Base-by-base conservation (phyloP, 2,329 filamentous ascomycete species). In the Nothomitra cinnamomea region DNA sequence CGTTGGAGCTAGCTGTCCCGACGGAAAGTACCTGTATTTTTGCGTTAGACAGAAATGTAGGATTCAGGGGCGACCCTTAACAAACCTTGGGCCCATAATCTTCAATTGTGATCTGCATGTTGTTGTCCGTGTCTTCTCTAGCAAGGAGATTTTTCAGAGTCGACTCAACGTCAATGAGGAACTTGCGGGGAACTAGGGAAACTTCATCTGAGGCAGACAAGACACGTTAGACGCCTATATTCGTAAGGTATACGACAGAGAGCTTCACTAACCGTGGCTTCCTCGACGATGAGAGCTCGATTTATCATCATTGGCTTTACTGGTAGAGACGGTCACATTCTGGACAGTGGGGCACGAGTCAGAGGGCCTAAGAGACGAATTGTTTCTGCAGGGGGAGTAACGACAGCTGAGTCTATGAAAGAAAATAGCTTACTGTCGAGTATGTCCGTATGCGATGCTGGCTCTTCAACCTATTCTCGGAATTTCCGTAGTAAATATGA, bases 41-140 rank as follows among this genome's bases (percentile, higher is more conserved):
- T 38, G 50, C 58, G 21, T 54, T 22, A 32, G 41, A 38, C 19
- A 22, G 47, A 15, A 15, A 25, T 36, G 8, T 24, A 32, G 15
- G 25, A n/a, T 3, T 36, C 24, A 19, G 55, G 6, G 28, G 28
- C 28, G 10, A 38, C 38, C 6, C 15, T 32, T 24, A 4, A 32
- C 63, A 58, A 66, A 84, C 85, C 76, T 96, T 98, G 51, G 92
- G 90, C 0, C 92, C 92, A 58, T 79, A 78, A 69, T 98, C 92
- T 64, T 96, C 92, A 61, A 96, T 94, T 28, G 92, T 98, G 66
- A 98, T 98, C 67, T 96, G 89, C 75, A 87, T 86, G 67, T 98
- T 95, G 54, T 79, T 75, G 68, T 98, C 89, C 28, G 89, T 94
- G 64, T 98, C 92, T 67, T 98, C 92, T 59, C 90, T 84, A 38